Percentiles rank a stretch among this genome's conserved stretches.
These are phyloP conservation scores for Sarocladiaceae sp. DNA, from an alignment of 2,329 filamentous ascomycete species.

Conservation along the genomic window DNA sequence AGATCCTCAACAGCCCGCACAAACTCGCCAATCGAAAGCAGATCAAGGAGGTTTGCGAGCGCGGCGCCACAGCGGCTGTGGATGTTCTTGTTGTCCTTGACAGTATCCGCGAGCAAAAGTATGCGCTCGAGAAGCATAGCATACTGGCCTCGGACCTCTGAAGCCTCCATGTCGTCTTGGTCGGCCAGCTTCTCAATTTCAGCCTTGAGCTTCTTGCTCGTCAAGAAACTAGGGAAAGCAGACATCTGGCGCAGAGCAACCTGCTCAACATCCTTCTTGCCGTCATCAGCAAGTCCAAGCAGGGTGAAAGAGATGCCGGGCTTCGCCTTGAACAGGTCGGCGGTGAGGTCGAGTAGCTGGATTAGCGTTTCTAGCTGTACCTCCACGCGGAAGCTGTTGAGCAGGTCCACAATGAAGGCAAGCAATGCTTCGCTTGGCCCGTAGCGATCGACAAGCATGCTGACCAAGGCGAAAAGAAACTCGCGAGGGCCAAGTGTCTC, in stretches of 20 bases:
- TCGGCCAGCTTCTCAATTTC: slow-evolving; percentile 53
- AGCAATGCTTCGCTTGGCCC: slow-evolving; percentile 67
- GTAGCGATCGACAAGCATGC: slow-evolving; percentile 88
- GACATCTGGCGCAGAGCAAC: slow-evolving; percentile 49
- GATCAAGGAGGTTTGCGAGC: slow-evolving; percentile 71
- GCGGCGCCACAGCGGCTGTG: slow-evolving; percentile 60
- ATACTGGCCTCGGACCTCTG: slow-evolving; percentile 63
- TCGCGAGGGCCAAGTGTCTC: slow-evolving; percentile 80
- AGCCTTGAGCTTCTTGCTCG: slow-evolving; percentile 48
- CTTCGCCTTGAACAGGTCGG: slow-evolving; percentile 69
- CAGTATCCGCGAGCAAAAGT: slow-evolving; percentile 57
- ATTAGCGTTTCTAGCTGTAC: slow-evolving; percentile 73
- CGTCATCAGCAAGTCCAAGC: slow-evolving; percentile 50
- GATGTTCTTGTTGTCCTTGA: slow-evolving; percentile 50
- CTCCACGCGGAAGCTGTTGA: slow-evolving; percentile 64
- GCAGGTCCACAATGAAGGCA: slow-evolving; percentile 68
- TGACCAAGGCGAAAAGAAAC: slow-evolving; percentile 79
- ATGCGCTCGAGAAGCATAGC: slow-evolving; percentile 61
- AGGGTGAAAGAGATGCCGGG: slow-evolving; percentile 67
- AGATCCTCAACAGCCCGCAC: slow-evolving; percentile 81
- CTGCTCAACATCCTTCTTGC: slow-evolving; percentile 40
- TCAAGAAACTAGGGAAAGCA: slow-evolving; percentile 51
- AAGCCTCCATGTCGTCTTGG: slow-evolving; percentile 58
- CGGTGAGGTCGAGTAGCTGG: slow-evolving; percentile 68
- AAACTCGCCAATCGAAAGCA: slow-evolving; percentile 82